Evolutionary conservation across 371 early-diverging fungal species (phyloP).

Genomic region (Saksenaea oblongispora): DNA sequence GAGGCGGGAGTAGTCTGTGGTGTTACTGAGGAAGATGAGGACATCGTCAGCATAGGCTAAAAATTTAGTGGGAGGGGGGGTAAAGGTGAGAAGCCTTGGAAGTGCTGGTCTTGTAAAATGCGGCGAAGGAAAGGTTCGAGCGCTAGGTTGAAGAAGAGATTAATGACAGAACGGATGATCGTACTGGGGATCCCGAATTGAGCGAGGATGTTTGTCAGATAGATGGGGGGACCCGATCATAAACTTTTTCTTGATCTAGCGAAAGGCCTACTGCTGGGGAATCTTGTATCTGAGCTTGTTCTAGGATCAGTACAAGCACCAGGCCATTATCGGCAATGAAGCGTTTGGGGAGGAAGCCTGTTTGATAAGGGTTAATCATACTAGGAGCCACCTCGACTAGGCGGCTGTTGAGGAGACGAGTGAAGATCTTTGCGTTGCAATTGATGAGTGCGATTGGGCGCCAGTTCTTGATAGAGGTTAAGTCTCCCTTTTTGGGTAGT

Average conservation of each 20-base stretch:
- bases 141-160: no score
- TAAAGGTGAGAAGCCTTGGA: no score
- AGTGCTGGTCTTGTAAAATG: no score
- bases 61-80: no score
- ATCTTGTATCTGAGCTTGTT: no score
- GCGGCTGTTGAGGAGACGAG: constrained; percentile 11
- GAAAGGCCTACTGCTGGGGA: neutral
- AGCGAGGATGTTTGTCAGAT: no score
- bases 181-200: no score
- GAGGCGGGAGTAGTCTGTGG: constrained; percentile 5
- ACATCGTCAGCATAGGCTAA: no score
- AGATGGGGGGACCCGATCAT: constrained; percentile 27
- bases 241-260: constrained; percentile 19
- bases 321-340: constrained; percentile 21
- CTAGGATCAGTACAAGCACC: neutral
- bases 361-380: constrained; percentile 16
- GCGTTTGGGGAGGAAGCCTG: constrained; percentile 14
- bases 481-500: no score
- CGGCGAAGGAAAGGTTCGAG: no score
- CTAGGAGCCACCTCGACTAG: neutral
- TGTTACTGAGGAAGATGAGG: neutral
- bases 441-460: constrained; percentile 22
- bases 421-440: constrained; percentile 19
- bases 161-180: no score
- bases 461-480: constrained; percentile 22